Conservation (phyloP, 805 yeast genomes). For the Barnettozyma sucrosica region DNA sequence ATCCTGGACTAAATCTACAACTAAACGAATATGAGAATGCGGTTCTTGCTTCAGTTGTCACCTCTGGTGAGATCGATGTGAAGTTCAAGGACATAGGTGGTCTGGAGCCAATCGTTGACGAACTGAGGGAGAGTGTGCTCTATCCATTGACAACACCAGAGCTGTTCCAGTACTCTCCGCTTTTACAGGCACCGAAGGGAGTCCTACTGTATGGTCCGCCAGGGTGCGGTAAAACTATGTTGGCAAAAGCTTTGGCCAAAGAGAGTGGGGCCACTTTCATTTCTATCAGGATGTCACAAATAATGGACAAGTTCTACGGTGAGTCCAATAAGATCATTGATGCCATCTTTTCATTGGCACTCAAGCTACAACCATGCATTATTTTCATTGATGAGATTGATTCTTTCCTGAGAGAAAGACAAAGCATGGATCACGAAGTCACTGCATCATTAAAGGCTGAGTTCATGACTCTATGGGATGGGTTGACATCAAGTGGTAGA, state of each 20-base stretch:
- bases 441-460: constrained; percentile 93
- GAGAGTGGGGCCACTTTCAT: constrained; percentile 90
- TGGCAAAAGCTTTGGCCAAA: constrained; percentile 99
- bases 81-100: constrained; percentile 88
- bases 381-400: constrained; percentile 95
- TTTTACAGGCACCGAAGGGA: constrained; percentile 90
- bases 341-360: constrained; percentile 85
- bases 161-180: constrained; percentile 62
- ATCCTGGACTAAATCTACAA: constrained; percentile 52
- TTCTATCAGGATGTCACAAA: constrained; percentile 85
- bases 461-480: constrained; percentile 98
- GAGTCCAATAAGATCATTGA: constrained; percentile 92
- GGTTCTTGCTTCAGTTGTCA: constrained; percentile 71
- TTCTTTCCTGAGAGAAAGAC: constrained; percentile 83
- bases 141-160: constrained; percentile 80
- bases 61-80: constrained; percentile 77
- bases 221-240: constrained; percentile 98
- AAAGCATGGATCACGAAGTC: constrained; percentile 86
- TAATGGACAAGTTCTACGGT: constrained; percentile 98
- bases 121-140: constrained; percentile 80
- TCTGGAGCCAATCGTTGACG: constrained; percentile 72
- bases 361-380: constrained; percentile 88
- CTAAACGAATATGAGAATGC: constrained; percentile 71
- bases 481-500: constrained; percentile 70
- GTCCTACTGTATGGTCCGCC: constrained; percentile 98